Percentiles rank a stretch among this genome's conserved stretches.
Evolutionary conservation across 2,329 filamentous ascomycete genomes (phyloP).

Genomic region (Colletotrichum spaethianum): DNA sequence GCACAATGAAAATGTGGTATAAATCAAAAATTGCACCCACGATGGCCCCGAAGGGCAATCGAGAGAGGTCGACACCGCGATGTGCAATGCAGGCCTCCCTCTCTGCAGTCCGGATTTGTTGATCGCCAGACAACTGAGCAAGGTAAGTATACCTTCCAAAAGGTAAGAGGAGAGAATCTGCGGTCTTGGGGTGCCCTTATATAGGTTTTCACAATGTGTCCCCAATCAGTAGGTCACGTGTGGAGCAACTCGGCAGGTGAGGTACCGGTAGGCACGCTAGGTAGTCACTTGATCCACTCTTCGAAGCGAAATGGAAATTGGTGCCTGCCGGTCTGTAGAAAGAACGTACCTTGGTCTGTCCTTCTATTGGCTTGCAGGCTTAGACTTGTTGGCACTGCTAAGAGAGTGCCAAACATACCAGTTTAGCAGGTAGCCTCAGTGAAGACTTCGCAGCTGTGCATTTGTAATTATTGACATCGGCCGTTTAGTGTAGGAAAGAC

Average conservation of each 20-base stretch:
- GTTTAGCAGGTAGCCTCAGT: too few relatives aligned
- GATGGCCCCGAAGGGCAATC: slow-evolving; percentile 42
- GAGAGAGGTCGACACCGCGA: slow-evolving; percentile 44
- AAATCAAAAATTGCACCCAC: slow-evolving; percentile 39
- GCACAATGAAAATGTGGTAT: slow-evolving; percentile 37
- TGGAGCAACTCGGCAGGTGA: background rate
- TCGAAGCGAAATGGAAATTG: background rate
- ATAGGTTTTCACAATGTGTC: slow-evolving; percentile 6
- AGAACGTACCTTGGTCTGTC: background rate
- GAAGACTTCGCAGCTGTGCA: background rate
- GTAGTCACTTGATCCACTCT: background rate
- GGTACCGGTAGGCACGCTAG: background rate
- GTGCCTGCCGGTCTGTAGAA: too few relatives aligned
- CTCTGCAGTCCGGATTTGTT: slow-evolving; percentile 58
- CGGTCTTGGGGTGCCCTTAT: background rate
- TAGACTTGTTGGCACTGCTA: background rate
- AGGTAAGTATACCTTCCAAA: slow-evolving; percentile 63
- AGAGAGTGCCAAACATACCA: background rate
- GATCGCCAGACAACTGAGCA: slow-evolving; percentile 59
- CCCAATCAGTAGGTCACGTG: slow-evolving; percentile 19
- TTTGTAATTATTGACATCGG: background rate
- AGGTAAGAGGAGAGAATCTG: background rate
- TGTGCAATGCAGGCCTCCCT: slow-evolving; percentile 68
- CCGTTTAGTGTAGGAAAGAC: too few relatives aligned
- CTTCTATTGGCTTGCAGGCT: background rate